These are phyloP conservation scores for Xylaria sp. DNA, from an alignment of 2,329 filamentous ascomycete species.

Conservation along the genomic window DNA sequence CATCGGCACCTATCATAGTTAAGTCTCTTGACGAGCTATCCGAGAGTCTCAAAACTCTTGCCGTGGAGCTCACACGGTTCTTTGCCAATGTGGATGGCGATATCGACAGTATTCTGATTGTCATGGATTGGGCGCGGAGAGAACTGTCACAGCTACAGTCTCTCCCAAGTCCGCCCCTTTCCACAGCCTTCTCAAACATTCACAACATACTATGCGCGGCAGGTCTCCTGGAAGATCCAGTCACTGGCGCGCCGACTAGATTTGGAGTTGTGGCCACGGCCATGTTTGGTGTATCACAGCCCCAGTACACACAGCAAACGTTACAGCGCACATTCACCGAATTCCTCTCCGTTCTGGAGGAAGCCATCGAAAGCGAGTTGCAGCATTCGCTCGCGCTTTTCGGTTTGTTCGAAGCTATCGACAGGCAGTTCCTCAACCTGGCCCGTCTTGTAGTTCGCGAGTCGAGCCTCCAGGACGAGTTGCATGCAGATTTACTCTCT, in stretches of 20 bases:
- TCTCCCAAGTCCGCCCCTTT: slow-evolving; percentile 57
- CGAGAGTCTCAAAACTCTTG: slow-evolving; percentile 77
- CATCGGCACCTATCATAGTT: slow-evolving; percentile 79
- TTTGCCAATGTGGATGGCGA: slow-evolving; percentile 92
- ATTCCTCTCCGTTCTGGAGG: slow-evolving; percentile 81
- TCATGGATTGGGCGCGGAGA: slow-evolving; percentile 93
- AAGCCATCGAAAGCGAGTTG: slow-evolving; percentile 80
- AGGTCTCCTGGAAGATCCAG: slow-evolving; percentile 52
- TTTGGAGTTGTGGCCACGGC: slow-evolving; percentile 64
- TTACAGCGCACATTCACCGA: slow-evolving; percentile 84
- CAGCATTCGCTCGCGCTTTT: slow-evolving; percentile 76
- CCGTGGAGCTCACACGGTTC: slow-evolving; percentile 82
- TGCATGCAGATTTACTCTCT: slow-evolving; percentile 74
- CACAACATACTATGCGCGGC: slow-evolving; percentile 67
- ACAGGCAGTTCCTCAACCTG: slow-evolving; percentile 83
- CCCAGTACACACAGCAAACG: slow-evolving; percentile 73
- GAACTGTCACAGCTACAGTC: slow-evolving; percentile 68
- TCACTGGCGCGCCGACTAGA: slow-evolving; percentile 55
- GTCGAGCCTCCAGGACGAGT: slow-evolving; percentile 70
- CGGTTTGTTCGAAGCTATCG: slow-evolving; percentile 84
- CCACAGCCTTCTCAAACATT: slow-evolving; percentile 74
- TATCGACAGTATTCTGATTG: slow-evolving; percentile 83
- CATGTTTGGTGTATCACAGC: slow-evolving; percentile 72
- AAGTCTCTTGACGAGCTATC: slow-evolving; percentile 78
- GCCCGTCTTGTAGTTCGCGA: slow-evolving; percentile 82